phyloP scores from a whole-genome alignment of 257 asterid genomes.

The Solanum bulbocastanum region DNA sequence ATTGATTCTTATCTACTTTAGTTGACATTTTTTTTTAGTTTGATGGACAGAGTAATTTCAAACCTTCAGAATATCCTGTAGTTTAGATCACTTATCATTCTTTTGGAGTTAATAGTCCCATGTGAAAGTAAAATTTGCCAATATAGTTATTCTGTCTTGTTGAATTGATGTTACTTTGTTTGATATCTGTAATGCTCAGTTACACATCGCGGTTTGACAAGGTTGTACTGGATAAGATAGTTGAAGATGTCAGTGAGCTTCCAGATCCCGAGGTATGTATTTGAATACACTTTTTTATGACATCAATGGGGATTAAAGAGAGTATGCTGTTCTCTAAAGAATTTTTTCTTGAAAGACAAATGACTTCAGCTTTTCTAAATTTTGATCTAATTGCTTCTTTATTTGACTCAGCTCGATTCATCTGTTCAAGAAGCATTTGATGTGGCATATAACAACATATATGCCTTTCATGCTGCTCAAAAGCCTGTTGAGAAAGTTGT shows the following conservation, averaged over 20 bases:
- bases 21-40: background rate
- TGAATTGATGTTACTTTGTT: background rate
- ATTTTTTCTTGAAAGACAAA: background rate
- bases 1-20: background rate
- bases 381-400: background rate
- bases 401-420: slow-evolving; percentile 58
- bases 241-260: slow-evolving; percentile 65
- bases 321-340: background rate
- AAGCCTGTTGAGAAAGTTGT: slow-evolving; percentile 70
- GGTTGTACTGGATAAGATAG: slow-evolving; percentile 59
- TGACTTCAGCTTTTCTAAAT: background rate
- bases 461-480: slow-evolving; percentile 85
- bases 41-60: background rate
- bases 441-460: slow-evolving; percentile 83
- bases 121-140: background rate
- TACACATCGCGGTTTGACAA: slow-evolving; percentile 76
- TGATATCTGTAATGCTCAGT: slow-evolving; percentile 27
- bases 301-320: background rate
- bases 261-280: slow-evolving; percentile 74
- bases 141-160: background rate
- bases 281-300: background rate
- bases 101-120: background rate
- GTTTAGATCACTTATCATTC: background rate
- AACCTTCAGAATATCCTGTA: background rate
- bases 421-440: slow-evolving; percentile 84